These are phyloP conservation scores for Cutaneotrichosporon sp. DNA, from an alignment of 1,284 basidiomycete genomes.

Conservation along the genomic window DNA sequence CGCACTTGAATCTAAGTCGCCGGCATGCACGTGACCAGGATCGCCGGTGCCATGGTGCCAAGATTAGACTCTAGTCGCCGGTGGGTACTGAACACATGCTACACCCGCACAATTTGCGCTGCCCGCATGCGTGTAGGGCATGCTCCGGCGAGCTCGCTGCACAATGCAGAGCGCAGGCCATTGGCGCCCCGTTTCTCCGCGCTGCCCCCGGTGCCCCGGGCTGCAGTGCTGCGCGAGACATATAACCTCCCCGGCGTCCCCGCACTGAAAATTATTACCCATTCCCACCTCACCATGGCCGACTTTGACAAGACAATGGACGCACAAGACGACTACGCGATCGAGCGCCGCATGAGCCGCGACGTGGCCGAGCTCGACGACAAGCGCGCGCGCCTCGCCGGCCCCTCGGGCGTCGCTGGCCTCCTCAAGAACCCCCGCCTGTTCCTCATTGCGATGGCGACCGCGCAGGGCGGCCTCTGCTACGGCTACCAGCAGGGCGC, in stretches of 20 bases:
- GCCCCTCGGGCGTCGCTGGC: conserved; percentile 23
- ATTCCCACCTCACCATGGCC: neutral
- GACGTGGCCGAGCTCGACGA: conserved; percentile 12
- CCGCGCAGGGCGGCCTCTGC: conserved; percentile 27
- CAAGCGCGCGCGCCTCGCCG: conserved; percentile 18
- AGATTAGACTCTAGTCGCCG: no score
- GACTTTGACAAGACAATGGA: neutral
- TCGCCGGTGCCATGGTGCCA: no score
- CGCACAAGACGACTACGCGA: neutral
- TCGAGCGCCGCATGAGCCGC: neutral
- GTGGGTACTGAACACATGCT: no score
- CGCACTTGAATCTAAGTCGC: no score
- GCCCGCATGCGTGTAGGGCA: no score
- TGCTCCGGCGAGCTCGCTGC: no score
- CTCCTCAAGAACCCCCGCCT: conserved; percentile 24
- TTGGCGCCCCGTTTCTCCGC: neutral
- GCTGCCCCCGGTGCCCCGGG: neutral
- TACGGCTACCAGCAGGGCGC: conserved; percentile 29
- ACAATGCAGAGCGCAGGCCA: neutral
- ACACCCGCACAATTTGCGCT: no score
- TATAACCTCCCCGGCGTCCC: neutral
- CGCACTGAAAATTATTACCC: neutral
- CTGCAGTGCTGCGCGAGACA: neutral
- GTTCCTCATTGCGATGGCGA: conserved; percentile 25
- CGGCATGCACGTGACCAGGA: no score